phyloP scores from a whole-genome alignment of 805 yeast genomes.

The Myxozyma melibiosi region DNA sequence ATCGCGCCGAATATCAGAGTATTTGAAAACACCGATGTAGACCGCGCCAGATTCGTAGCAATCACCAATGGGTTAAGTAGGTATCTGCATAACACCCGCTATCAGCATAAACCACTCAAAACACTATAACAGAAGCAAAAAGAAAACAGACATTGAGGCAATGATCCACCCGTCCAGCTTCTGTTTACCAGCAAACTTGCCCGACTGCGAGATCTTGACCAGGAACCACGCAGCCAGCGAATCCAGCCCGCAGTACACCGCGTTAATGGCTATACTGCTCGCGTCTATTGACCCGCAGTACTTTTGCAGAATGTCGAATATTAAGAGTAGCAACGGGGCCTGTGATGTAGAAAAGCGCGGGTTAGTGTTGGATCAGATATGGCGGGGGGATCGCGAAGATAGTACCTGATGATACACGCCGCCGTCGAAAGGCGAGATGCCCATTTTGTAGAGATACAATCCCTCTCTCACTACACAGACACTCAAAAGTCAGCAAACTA shows the following conservation, averaged over 20 bases:
- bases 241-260: constrained; percentile 64
- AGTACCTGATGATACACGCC: constrained; percentile 73
- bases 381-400: neutral
- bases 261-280: constrained; percentile 35
- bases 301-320: constrained; percentile 68
- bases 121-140: neutral
- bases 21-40: constrained; percentile 65
- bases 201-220: constrained; percentile 52
- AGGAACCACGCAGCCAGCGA: constrained; percentile 53
- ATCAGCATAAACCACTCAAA: neutral
- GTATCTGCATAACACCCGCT: constrained; percentile 43
- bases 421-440: constrained; percentile 73
- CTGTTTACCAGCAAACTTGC: constrained; percentile 4
- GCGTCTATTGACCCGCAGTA: constrained; percentile 48
- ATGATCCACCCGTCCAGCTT: constrained; percentile 45
- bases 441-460: constrained; percentile 58
- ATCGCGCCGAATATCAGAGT: constrained; percentile 55
- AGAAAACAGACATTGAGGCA: constrained; percentile 48
- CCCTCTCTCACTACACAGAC: constrained; percentile 56
- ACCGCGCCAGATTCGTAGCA: constrained; percentile 66
- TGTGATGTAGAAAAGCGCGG: neutral
- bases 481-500: constrained; percentile 37
- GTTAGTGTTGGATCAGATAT: no score
- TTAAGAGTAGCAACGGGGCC: constrained; percentile 28
- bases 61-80: constrained; percentile 80